Evolutionary conservation across 169 alveolate genomes (phyloP).

Genomic region (Cryptosporidium xiaoi): DNA sequence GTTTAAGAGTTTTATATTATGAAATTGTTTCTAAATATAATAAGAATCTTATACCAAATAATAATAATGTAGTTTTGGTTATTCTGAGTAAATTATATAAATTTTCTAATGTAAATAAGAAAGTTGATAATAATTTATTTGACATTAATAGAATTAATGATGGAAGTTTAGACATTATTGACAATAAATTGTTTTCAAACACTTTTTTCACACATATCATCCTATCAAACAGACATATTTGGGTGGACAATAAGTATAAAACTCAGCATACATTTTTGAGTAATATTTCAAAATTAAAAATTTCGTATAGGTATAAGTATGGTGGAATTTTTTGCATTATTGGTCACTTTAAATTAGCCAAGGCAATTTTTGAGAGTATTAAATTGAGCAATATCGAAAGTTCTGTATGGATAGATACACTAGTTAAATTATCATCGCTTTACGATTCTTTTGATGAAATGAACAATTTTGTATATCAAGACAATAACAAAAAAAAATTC

Average conservation of each 20-base stretch:
- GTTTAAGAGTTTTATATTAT: background rate
- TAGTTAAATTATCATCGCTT: background rate
- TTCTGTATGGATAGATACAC: constrained; percentile 17
- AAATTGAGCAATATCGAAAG: constrained; percentile 1
- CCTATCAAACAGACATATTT: background rate
- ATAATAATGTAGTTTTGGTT: background rate
- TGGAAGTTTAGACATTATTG: background rate
- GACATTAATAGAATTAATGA: background rate
- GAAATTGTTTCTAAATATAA: background rate
- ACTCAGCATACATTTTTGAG: background rate
- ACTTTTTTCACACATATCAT: background rate
- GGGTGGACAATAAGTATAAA: background rate
- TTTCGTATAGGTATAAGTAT: constrained; percentile 5
- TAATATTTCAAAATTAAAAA: background rate
- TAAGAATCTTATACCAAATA: background rate
- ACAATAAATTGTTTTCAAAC: background rate
- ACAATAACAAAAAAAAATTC: background rate
- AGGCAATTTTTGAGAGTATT: constrained; percentile 6
- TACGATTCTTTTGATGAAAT: background rate
- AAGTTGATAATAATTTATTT: background rate
- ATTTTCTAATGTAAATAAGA: background rate
- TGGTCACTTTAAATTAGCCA: constrained; percentile 8
- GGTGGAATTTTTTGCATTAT: constrained; percentile 22
- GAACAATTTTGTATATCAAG: background rate
- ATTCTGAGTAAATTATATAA: background rate